Percentiles rank a stretch among this genome's conserved stretches.
phyloP scores from a whole-genome alignment of 1,139 yeast species.

The Komagataea norvegica region DNA sequence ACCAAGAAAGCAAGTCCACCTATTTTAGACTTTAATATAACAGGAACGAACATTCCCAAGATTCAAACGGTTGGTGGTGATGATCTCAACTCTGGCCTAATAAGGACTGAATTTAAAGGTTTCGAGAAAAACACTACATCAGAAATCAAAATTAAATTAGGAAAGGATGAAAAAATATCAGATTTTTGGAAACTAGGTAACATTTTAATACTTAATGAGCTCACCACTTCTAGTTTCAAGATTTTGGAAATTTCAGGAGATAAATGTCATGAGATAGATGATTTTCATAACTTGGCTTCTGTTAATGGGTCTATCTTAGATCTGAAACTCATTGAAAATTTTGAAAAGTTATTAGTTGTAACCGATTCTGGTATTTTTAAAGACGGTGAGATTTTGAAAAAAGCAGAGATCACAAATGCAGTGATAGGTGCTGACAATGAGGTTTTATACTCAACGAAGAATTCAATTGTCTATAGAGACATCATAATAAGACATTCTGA shows the following conservation, averaged over 20 bases:
- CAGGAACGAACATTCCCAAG: conserved; percentile 20
- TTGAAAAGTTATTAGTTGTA: conserved; percentile 8
- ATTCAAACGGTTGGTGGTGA: conserved; percentile 23
- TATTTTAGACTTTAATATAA: conserved; percentile 20
- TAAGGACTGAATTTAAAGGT: conserved; percentile 22
- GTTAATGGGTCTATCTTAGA: conserved; percentile 24
- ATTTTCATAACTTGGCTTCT: conserved; percentile 13
- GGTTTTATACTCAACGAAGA: conserved; percentile 3
- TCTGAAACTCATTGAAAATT: conserved; percentile 9
- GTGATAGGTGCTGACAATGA: conserved; percentile 1
- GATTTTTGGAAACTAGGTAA: conserved; percentile 19
- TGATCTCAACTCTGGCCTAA: conserved; percentile 16
- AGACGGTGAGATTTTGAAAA: conserved; percentile 5
- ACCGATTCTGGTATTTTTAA: conserved; percentile 21
- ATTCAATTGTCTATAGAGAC: conserved; percentile 3
- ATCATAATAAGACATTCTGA: conserved; percentile 7
- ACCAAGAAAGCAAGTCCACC: conserved; percentile 13
- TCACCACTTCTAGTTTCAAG: conserved; percentile 10
- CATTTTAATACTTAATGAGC: conserved; percentile 9
- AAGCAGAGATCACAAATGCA: conserved; percentile 8
- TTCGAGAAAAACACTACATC: conserved; percentile 2
- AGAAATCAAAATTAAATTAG: background rate
- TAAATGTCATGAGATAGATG: conserved; percentile 1
- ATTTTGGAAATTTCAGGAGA: conserved; percentile 1
- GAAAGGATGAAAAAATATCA: conserved; percentile 4